A percentile compares a stretch with the other conserved stretches of the same genome.
These are phyloP conservation scores for Eutypa lata DNA, from an alignment of 2,329 filamentous ascomycete species.

Conservation along the genomic window DNA sequence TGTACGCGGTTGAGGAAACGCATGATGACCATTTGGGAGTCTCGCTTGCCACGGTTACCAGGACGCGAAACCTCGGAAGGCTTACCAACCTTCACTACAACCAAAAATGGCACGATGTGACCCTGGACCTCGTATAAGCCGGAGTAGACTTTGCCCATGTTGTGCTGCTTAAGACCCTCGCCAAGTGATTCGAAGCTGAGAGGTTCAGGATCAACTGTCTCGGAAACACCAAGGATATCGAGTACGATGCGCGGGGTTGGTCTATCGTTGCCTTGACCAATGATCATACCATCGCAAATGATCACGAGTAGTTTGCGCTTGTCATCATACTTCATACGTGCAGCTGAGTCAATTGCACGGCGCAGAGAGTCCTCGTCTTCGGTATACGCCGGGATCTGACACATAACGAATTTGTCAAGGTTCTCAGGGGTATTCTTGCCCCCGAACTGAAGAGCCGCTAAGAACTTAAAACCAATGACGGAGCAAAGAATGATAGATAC, in stretches of 20 bases:
- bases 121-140: slow-evolving; percentile 96
- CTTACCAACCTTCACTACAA: slow-evolving; percentile 96
- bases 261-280: slow-evolving; percentile 95
- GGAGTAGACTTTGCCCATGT: slow-evolving; percentile 99
- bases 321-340: slow-evolving; percentile 94
- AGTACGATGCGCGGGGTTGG: slow-evolving; percentile 94
- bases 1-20: slow-evolving; percentile 98
- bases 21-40: slow-evolving; percentile 98
- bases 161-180: slow-evolving; percentile 95
- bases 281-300: slow-evolving; percentile 98
- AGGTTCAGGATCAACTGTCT: slow-evolving; percentile 90
- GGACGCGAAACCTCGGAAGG: slow-evolving; percentile 92
- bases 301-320: slow-evolving; percentile 94
- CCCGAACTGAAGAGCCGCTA: slow-evolving; percentile 92
- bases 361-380: slow-evolving; percentile 97
- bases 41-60: slow-evolving; percentile 98
- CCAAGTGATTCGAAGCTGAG: slow-evolving; percentile 95
- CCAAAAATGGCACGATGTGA: slow-evolving; percentile 96
- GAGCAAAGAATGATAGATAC: slow-evolving; percentile 76
- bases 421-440: slow-evolving; percentile 91
- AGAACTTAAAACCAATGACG: slow-evolving; percentile 93
- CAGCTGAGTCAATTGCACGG: slow-evolving; percentile 93
- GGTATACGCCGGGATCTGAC: slow-evolving; percentile 95
- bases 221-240: slow-evolving; percentile 92
- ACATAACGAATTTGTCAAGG: slow-evolving; percentile 97